Evolutionary conservation across 441 rosid genomes (phyloP), one percentile per base, ranked within the genome.

Genomic region (Croton laevigatus): DNA sequence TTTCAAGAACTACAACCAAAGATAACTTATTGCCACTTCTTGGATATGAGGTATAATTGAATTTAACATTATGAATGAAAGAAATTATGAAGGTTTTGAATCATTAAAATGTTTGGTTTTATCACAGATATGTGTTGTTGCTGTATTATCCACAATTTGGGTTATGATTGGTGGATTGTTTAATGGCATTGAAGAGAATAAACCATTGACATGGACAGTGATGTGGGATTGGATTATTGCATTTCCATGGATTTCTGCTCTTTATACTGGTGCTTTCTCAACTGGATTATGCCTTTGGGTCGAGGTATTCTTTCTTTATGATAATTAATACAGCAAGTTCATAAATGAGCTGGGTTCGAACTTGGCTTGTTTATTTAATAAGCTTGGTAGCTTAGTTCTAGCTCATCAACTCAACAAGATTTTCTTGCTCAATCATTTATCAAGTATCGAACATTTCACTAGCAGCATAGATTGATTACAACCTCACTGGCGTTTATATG

Each of bases 171-270:
- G 82, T 73, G 80, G 87, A 64, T 74, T 70, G 71, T 65, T 70
- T 58, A 71, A 54, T 65, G 77, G 81, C 40, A 61, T 36, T 51
- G 85, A 75, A 72, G 76, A 62, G 37, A 45, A 10, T 57, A 78
- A 81, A 34, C 76, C 83, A 34, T 87, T 81, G 91, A 82, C 83
- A 6, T 87, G 83, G 89, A 45, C 71, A 57, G 54, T 66, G 48
- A 62, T 78, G 37, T 82, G 86, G 84, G 78, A 83, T 42, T 87
- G 80, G 80, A 76, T 85, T 78, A 78, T 77, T 70, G 60, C 79
- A 22, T 89, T 87, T 77, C 89, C 92, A 22, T 86, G 91, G 95
- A 77, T 86, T 40, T 87, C 92, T 67, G 82, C 86, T 32, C 80
- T 89, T 66, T 87, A 85, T 68, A 81, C 89, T 0, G 80, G 91